These are phyloP conservation scores for Orbilia oligospora DNA, from an alignment of 2,329 filamentous ascomycete species.

Conservation along the genomic window DNA sequence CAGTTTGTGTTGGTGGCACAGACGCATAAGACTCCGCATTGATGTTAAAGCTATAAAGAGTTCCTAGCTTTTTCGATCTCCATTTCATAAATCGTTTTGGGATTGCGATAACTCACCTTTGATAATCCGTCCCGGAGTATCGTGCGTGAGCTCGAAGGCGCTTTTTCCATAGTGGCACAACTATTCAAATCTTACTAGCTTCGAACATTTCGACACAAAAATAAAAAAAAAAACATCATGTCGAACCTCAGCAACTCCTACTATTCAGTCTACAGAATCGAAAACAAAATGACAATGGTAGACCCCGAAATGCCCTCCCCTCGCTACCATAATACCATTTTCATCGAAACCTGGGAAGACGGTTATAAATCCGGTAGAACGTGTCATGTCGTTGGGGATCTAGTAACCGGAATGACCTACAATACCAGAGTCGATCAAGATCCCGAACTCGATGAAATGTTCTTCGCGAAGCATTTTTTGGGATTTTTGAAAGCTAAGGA, in stretches of 20 bases:
- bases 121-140: too few relatives aligned
- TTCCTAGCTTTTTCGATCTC: too few relatives aligned
- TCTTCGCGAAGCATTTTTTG: conserved; percentile 21
- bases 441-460: conserved; percentile 9
- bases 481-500: conserved; percentile 14
- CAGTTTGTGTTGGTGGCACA: too few relatives aligned
- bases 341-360: conserved; percentile 35
- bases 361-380: conserved; percentile 24
- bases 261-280: conserved; percentile 36
- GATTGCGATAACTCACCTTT: too few relatives aligned
- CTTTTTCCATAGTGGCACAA: too few relatives aligned
- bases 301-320: conserved; percentile 41
- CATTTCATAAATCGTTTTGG: too few relatives aligned
- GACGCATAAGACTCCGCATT: too few relatives aligned
- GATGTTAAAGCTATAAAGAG: too few relatives aligned
- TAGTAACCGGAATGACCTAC: conserved; percentile 48
- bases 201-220: not conserved
- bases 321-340: conserved; percentile 44
- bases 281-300: conserved; percentile 17
- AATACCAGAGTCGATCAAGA: not conserved
- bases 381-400: conserved; percentile 36
- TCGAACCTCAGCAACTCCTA: not conserved
- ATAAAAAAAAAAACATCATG: conserved; percentile 8
- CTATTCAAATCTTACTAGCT: too few relatives aligned
- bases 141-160: too few relatives aligned